Evolutionary conservation across 164 flowering plant species (phyloP).

Genomic region (Magnolia officinalis): DNA sequence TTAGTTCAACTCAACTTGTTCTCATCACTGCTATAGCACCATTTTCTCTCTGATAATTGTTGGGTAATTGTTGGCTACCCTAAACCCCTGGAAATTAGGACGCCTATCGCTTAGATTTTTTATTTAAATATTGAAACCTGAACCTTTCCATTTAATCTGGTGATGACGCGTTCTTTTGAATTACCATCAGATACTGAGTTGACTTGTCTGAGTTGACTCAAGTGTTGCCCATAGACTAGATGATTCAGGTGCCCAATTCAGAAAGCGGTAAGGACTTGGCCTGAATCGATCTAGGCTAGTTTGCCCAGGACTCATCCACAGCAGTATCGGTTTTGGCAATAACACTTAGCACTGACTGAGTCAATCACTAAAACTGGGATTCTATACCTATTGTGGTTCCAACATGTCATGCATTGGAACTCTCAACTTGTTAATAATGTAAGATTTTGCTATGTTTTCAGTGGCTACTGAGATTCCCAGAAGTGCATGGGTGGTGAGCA

Average conservation of each 20-base stretch:
- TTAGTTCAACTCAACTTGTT: background rate
- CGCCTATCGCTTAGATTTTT: too few species aligned
- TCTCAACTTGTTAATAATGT: too few species aligned
- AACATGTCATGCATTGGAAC: background rate
- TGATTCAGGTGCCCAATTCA: background rate
- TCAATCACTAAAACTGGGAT: background rate
- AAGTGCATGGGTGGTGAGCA: conserved; percentile 84
- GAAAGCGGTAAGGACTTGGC: background rate
- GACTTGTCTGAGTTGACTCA: background rate
- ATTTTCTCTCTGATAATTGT: too few species aligned
- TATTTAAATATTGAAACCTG: background rate
- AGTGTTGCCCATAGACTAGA: background rate
- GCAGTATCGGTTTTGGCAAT: background rate
- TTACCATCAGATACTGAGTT: background rate
- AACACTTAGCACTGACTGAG: background rate
- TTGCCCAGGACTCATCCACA: background rate
- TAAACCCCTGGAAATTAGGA: too few species aligned
- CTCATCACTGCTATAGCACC: background rate
- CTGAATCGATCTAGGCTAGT: background rate
- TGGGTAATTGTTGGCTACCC: too few species aligned
- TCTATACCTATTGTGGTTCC: background rate
- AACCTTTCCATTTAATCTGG: background rate
- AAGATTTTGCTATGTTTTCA: conserved; percentile 16
- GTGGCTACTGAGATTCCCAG: conserved; percentile 58
- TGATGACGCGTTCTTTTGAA: background rate